Base-by-base conservation (phyloP, 257 asterid species). In the Hygrophila difformis region DNA sequence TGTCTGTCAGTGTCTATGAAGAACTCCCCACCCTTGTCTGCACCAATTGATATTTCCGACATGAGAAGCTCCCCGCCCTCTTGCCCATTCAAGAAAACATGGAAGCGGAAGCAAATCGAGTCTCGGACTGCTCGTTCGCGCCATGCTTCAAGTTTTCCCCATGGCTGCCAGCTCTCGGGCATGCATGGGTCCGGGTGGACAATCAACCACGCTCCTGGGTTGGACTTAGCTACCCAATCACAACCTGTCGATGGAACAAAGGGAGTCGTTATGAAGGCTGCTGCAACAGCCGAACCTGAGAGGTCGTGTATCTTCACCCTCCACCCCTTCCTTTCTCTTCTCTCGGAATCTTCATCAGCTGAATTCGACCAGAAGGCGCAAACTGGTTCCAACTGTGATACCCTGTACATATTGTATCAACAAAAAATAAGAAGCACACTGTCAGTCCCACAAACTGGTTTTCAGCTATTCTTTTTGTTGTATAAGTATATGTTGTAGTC, bases 121-220 rank as follows among this genome's bases (percentile, higher is more conserved):
- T 89, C 96, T 41, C 77, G 63, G 39, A 72, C 39, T 38, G 91
- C 96, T 34, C 84, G 79, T 53, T 89, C 96, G 1, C 96, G 93
- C 97, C 97, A 89, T 8, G 93, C 97, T 62, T 89, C 96, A 8
- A 89, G 96, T 71, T 85, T 89, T 56, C 97, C 97, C 97, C 97
- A 89, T 12, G 96, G 97, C 63, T 76, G 96, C 97, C 93, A 84
- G 73, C 94, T 75, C 49, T 78, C 93, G 0, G 83, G 71, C 57
- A 80, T 61, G 75, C 76, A 67, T 12, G 83, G 57, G 48, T 89
- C 94, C 1, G 94, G 97, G 1, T 80, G 79, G 60, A 82, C 96
- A 1, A 84, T 89, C 67, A 84, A 36, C 96, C 96, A 89, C 62
- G 96, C 93, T 65, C 97, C 96, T 12, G 97, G 94, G 79, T 89